Evolutionary conservation across 1,139 yeast genomes (phyloP), one percentile per base, ranked within the genome.

Genomic region (Scheffersomyces insectosa): DNA sequence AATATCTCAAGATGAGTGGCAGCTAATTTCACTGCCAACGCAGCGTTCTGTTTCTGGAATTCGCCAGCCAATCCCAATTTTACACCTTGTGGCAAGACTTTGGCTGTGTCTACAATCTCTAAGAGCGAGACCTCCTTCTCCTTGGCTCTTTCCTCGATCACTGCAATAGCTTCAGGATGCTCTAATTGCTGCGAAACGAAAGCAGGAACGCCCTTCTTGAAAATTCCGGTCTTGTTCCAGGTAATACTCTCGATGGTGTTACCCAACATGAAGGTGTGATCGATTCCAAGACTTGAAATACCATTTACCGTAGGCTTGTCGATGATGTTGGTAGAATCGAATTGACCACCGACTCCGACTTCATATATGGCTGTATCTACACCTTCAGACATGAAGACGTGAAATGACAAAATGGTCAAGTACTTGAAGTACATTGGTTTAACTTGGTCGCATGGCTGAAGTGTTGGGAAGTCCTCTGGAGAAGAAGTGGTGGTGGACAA

Each of bases 321-420:
- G 39, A 95, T 80, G 10, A 95, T 80, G 61, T 95, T 95, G 9
- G 99, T 95, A 10, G 97, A 88, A 64, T 95, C 99, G 59, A 82
- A 88, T 59, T 88, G 95, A 9, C 99, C 99, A 27, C 99, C 99
- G 41, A 95, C 96, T 12, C 99, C 99, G 23, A 95, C 99, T 63
- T 95, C 99, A 58, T 88, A 89, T 37, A 95, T 85, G 10, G 99
- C 98, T 13, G 96, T 81, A 56, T 90, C 88, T 25, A 95, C 91
- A 1, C 88, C 87, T 65, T 93, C 99, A 47, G 81, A 76, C 67
- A 89, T 62, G 56, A 95, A 95, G 1, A 89, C 87, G 61, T 95
- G 97, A 70, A 89, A 93, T 2, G 98, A 89, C 44, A 95, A 66
- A 16, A 95, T 66, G 0, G 99, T 95, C 62, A 95, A 70, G 63